Conservation (phyloP, 2,329 filamentous ascomycete genomes). For the Stagonosporopsis rhizophila region DNA sequence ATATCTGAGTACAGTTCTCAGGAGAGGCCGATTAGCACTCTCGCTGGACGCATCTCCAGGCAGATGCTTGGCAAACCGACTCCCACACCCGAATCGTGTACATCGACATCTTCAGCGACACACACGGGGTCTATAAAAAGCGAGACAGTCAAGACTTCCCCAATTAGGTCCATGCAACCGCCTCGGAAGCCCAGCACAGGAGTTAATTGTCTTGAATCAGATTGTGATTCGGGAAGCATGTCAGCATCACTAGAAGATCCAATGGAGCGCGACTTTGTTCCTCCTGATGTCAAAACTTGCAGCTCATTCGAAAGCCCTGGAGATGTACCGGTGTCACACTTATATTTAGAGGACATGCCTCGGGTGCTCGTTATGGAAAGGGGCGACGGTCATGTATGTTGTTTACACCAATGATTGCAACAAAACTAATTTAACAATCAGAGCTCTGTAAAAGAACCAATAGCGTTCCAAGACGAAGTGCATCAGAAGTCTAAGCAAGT, state of each 20-base stretch:
- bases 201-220: background rate
- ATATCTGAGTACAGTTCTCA: background rate
- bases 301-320: background rate
- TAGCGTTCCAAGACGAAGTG: background rate
- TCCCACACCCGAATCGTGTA: slow-evolving; percentile 10
- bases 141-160: slow-evolving; percentile 19
- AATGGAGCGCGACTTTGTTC: too few species aligned
- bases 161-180: slow-evolving; percentile 36
- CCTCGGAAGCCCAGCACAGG: slow-evolving; percentile 21
- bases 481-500: background rate
- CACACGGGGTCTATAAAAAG: background rate
- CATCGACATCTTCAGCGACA: slow-evolving; percentile 12
- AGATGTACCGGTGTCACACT: too few species aligned
- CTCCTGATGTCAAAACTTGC: background rate
- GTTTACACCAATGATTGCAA: background rate
- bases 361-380: background rate
- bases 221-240: background rate
- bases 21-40: slow-evolving; percentile 15
- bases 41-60: slow-evolving; percentile 21
- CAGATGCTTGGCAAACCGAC: slow-evolving; percentile 19
- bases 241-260: background rate
- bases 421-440: background rate
- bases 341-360: background rate
- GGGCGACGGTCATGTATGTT: slow-evolving; percentile 1
- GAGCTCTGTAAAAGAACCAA: background rate